Base-by-base conservation (phyloP, 2,329 filamentous ascomycete genomes). In the Grosmannia penicillata region DNA sequence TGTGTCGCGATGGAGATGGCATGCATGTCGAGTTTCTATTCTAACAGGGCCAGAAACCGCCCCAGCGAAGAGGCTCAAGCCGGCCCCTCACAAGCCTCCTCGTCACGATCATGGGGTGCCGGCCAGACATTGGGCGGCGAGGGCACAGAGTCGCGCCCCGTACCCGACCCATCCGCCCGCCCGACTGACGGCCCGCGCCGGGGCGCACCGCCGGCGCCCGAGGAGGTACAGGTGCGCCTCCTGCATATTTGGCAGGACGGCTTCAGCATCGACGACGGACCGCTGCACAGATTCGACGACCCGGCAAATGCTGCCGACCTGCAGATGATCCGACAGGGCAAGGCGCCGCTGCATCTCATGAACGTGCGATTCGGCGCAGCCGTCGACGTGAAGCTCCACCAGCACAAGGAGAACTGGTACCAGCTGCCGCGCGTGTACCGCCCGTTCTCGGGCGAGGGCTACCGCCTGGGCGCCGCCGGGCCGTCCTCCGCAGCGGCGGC, bases 191-290 rank as follows among this genome's bases (percentile, higher is more conserved):
- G 31, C 28, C 34, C 4, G 31, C 47, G 44, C 48, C 51, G 26
- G 55, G 54, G 36, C n/a, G 53, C 46, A 42, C 50, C 51, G 33
- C 49, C 55, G 4, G 51, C 49, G 38, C 57, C 54, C 14, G 59
- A 57, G 9, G 61, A 68, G 25, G 68, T 71, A 6, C 74, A 81
- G 43, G 73, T 75, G 36, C 76, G 82, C 36, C 70, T 75, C 10
- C 66, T 93, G 38, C 83, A 89, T 51, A 68, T 91, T 32, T 93
- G 84, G 84, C 69, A 71, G 30, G 78, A 93, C 52, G 84, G 84
- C 13, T 89, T 91, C 60, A 89, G 82, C 46, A 76, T 93, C 43
- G 83, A 87, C 43, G 82, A 91, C 50, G 84, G 84, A 22, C 72
- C 77, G 33, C 71, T 91, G 27, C 77, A 72, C 53, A 75, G 82